Evolutionary conservation across 106 monocot genomes (phyloP), one percentile per base, ranked within the genome.

Genomic region (Chionographis japonica): DNA sequence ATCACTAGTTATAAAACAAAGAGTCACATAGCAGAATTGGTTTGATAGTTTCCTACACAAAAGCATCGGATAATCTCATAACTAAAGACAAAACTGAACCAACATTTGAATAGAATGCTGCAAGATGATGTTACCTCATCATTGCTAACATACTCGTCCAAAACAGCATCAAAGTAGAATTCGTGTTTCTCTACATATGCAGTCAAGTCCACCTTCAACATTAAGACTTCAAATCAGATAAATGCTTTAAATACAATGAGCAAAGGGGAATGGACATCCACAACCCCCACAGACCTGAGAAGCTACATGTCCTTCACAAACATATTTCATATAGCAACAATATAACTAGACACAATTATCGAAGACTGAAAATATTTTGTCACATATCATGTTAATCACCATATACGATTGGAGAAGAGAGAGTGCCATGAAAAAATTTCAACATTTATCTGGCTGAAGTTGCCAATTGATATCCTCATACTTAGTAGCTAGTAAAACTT

Each of bases 131-230:
- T 40, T 81, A 89, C 89, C 89, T 89, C 85, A 74, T 89, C 89
- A 71, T 90, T 90, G 2, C 63, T 71, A 38, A 90, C 89, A 72
- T 74, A n/a, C 78, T 90, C 85, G 72, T 80, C 61, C 56, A 93
- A 60, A 71, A 89, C 78, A 59, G 74, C 81, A 58, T 86, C 85
- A 73, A 95, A 95, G 71, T 72, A 91, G 78, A 95, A 95, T 54
- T 95, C 95, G 79, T 95, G 95, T 70, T 91, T 88, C 77, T 95
- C 95, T 65, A 95, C 95, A 78, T 91, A 95, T 63, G 91, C 91
- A 68, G 95, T 95, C 79, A 95, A 67, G 69, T 95, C 95, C 40
- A 95, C 95, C 95, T 95, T 60, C 68, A 52, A 83, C 38, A 56
- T 27, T 27, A 75, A 58, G 40, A 58, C 60, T 53, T 39, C 6